Evolutionary conservation across 2,329 filamentous ascomycete genomes (phyloP), one percentile per base, ranked within the genome.

Genomic region (Fusarium burgessii): DNA sequence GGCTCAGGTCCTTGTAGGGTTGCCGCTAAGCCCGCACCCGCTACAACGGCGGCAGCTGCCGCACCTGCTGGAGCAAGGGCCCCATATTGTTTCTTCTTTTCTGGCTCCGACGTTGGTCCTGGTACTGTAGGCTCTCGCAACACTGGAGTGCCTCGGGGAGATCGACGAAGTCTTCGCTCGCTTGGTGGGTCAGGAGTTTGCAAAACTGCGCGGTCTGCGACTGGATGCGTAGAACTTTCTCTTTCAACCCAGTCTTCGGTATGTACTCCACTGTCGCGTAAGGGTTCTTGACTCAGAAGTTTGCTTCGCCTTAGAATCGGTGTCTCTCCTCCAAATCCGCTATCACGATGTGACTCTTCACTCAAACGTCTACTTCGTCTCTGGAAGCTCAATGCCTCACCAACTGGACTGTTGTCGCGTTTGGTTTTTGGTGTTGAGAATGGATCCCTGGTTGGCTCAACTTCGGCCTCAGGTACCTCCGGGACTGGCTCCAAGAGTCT

Each of bases 241-340:
- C 65, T 46, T 36, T 84, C 84, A n/a, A 76, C 69, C 80, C 80
- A 82, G 42, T 88, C 86, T 25, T 83, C 84, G 45, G 88, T 80
- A 71, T 89, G 85, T 33, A 89, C 84, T 29, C 86, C 88, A 77
- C 88, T 90, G 73, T 90, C 88, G 45, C 86, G 83, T 51, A 82
- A 79, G 33, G 78, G 74, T 33, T 82, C 79, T 23, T 82, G 77
- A 15, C 78, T 77, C 17, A 77, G 68, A 2, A 74, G 62, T 54
- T 78, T 77, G 68, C 78, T 83, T 58, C 81, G 79, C 49, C 77
- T 78, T 55, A 80, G 79, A 41, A 80, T 77, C 17, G 86, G 82
- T 5, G 86, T 85, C 47, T 82, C 84, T 8, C 82, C 77, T 27
- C 60, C 77, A 50, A 78, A 75, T 27, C 86, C 87, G 77, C 88